These are phyloP conservation scores for Trichoderma harzianum DNA, from an alignment of 2,329 filamentous ascomycete genomes.

Conservation along the genomic window DNA sequence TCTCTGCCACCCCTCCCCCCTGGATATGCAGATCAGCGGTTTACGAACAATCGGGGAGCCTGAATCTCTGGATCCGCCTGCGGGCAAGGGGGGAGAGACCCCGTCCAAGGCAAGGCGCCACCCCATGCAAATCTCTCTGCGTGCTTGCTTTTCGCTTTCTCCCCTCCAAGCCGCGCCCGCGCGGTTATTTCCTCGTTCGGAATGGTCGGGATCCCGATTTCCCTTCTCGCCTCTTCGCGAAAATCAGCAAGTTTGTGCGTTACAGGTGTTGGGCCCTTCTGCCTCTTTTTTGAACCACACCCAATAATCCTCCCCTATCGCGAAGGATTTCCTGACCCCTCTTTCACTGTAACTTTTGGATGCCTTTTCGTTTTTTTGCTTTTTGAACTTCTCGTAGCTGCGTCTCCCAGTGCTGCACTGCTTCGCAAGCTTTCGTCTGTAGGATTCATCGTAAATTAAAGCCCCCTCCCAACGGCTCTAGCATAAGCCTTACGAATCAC, in stretches of 20 bases:
- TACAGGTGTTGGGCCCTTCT: not conserved
- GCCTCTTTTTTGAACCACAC: not conserved
- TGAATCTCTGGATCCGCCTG: slow-evolving; percentile 4
- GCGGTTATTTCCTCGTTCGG: slow-evolving; percentile 14
- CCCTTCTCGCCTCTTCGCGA: not conserved
- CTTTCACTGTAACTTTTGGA: not conserved
- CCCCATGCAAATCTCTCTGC: slow-evolving; percentile 4
- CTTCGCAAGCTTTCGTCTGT: not conserved
- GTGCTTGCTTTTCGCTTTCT: not conserved
- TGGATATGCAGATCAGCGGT: slow-evolving; percentile 1
- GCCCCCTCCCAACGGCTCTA: not conserved
- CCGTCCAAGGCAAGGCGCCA: not conserved
- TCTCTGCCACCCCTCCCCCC: not conserved
- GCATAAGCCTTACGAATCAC: not conserved
- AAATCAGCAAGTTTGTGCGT: not conserved
- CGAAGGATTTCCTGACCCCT: not conserved
- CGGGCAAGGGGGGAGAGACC: not conserved
- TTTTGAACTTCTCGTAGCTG: not conserved
- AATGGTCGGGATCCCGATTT: not conserved
- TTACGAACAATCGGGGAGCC: slow-evolving; percentile 6
- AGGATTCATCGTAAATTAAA: not conserved
- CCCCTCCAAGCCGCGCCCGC: not conserved
- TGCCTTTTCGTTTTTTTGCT: not conserved
- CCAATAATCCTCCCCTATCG: not conserved
- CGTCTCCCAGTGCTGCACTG: not conserved